These are phyloP conservation scores for Mycena vitilis DNA, from an alignment of 768 basidiomycete species.

Conservation along the genomic window DNA sequence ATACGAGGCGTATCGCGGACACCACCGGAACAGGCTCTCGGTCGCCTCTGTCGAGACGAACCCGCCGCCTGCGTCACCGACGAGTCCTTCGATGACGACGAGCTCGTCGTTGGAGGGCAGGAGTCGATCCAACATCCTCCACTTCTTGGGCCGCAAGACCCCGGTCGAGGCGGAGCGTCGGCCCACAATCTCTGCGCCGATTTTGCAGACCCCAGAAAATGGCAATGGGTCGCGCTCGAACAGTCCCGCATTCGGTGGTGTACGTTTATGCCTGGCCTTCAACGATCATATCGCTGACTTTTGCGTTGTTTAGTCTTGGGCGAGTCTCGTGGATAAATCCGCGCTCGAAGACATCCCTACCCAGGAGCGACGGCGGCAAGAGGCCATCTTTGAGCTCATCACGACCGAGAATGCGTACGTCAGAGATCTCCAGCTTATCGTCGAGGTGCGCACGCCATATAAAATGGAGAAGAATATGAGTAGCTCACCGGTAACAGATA, in stretches of 20 bases:
- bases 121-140: constrained; percentile 63
- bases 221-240: constrained; percentile 51
- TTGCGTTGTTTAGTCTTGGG: constrained; percentile 76
- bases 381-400: constrained; percentile 97
- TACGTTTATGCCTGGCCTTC: constrained; percentile 46
- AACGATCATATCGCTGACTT: constrained; percentile 12
- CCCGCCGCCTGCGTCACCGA: constrained; percentile 53
- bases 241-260: constrained; percentile 77
- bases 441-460: constrained; percentile 70
- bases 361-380: constrained; percentile 87
- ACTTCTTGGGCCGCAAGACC: constrained; percentile 75
- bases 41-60: constrained; percentile 68
- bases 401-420: constrained; percentile 92
- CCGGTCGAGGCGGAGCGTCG: constrained; percentile 53
- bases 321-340: constrained; percentile 87
- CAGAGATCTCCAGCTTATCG: constrained; percentile 89
- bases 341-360: constrained; percentile 85
- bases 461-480: not conserved
- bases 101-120: constrained; percentile 43
- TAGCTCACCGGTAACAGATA: constrained; percentile 57
- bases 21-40: constrained; percentile 65
- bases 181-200: constrained; percentile 77
- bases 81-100: constrained; percentile 39
- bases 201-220: constrained; percentile 52
- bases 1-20: constrained; percentile 84